Conservation (phyloP, 225 moss, liverwort and hornwort genomes). For the Pseudoscleropodium purum region DNA sequence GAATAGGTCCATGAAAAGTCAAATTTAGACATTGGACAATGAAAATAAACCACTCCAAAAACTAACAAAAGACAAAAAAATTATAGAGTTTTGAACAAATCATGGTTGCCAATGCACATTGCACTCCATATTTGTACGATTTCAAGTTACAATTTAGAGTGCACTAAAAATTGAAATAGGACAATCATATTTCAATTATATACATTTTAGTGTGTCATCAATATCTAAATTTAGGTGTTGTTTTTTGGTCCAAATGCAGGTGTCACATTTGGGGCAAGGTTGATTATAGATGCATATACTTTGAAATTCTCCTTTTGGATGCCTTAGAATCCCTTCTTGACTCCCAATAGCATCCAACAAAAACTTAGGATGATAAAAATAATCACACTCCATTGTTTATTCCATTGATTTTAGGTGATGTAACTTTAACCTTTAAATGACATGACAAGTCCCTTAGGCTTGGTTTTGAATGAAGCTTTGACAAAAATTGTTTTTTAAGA, state of each 20-base stretch:
- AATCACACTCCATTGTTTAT: not conserved
- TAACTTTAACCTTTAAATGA: not conserved
- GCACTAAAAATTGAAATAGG: too few species aligned
- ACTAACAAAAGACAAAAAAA: not conserved
- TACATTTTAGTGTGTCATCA: not conserved
- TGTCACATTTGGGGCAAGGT: not conserved
- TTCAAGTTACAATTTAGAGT: too few species aligned
- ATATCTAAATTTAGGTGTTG: not conserved
- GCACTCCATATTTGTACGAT: not conserved
- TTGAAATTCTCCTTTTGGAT: not conserved
- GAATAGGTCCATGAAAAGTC: not conserved
- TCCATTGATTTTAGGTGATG: not conserved
- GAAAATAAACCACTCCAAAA: not conserved
- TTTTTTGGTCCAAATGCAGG: not conserved
- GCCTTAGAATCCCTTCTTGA: not conserved
- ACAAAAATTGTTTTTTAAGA: too few species aligned
- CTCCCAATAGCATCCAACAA: not conserved
- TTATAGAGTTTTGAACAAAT: not conserved
- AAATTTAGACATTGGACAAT: not conserved
- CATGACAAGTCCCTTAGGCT: rapidly evolving
- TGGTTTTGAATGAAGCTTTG: not conserved
- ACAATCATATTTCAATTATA: not conserved
- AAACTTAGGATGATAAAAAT: not conserved
- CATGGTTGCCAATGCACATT: not conserved
- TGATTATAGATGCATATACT: not conserved